A percentile compares a stretch with the other conserved stretches of the same genome.
These are phyloP conservation scores for Schwanniomyces sp. DNA, from an alignment of 805 yeast genomes.

Conservation along the genomic window DNA sequence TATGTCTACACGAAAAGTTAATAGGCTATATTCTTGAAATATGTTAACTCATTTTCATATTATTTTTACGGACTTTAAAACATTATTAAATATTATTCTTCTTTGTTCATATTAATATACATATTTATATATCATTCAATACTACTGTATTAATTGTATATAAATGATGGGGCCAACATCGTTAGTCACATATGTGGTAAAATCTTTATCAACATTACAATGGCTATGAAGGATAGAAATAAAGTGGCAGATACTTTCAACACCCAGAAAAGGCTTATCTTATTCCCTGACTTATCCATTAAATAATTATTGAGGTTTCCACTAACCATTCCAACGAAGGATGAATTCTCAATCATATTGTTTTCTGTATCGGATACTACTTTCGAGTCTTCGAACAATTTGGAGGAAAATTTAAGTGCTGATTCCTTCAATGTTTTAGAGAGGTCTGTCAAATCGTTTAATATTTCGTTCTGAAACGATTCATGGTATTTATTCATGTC, in stretches of 20 bases:
- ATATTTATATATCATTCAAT: background rate
- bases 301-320: conserved; percentile 37
- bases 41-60: background rate
- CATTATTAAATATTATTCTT: background rate
- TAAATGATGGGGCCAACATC: background rate
- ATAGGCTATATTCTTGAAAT: background rate
- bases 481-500: conserved; percentile 38
- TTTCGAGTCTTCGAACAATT: conserved; percentile 32
- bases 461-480: conserved; percentile 47
- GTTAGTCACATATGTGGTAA: conserved; percentile 37
- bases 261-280: conserved; percentile 37
- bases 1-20: background rate
- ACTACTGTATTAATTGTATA: background rate
- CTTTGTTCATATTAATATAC: background rate
- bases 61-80: background rate
- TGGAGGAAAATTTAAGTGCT: conserved; percentile 43
- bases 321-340: conserved; percentile 31
- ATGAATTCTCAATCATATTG: conserved; percentile 29
- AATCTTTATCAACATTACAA: conserved; percentile 33
- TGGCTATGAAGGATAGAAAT: conserved; percentile 25
- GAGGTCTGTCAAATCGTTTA: conserved; percentile 48
- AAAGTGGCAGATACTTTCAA: conserved; percentile 28
- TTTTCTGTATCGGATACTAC: conserved; percentile 35
- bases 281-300: conserved; percentile 39
- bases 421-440: conserved; percentile 48